Base-by-base conservation (phyloP, 345 rosid genomes). In the Mangifera indica region DNA sequence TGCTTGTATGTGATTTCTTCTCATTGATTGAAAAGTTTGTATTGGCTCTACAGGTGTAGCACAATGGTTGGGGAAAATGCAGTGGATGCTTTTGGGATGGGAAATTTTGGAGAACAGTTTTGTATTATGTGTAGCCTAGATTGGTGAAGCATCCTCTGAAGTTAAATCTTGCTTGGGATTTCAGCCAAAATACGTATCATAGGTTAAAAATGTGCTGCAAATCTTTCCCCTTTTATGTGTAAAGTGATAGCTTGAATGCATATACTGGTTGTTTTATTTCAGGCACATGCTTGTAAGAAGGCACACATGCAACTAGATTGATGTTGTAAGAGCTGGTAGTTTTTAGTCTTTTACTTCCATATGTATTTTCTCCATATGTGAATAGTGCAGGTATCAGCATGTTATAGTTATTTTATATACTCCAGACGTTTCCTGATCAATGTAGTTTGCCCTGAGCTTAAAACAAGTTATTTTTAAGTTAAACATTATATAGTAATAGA, bases 381-480 rank as follows among this genome's bases (percentile, higher is more conserved):
- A 81, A 87, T 87, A 85, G 78, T 78, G 80, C 84, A 85, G 88
- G 77, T 71, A 75, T 74, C 78, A 77, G 73, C 48, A 74, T 82
- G 77, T 68, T 74, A 67, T 67, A 83, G 72, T 73, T 77, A 70
- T 77, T 72, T 79, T 74, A 72, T 66, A 76, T 60, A 78, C 80
- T 74, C 74, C 24, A 49, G 63, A 77, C 58, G 57, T 74, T 72
- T 64, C 66, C 66, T 46, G 58, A 79, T 73, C 67, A 82, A 74
- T 74, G 60, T 72, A 77, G 75, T 76, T 57, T 75, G 60, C 53
- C 26, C 70, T 72, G 51, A 66, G 62, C 68, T 67, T 29, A 12
- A 18, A 9, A 29, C 11, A 46, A 20, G 42, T 55, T 25, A 15
- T 44, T 13, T 7, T 4, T 18, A 11, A 71, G 13, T 42, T 11